phyloP scores from a whole-genome alignment of 2,329 filamentous ascomycete species.

The Stachybotrys echinatus region DNA sequence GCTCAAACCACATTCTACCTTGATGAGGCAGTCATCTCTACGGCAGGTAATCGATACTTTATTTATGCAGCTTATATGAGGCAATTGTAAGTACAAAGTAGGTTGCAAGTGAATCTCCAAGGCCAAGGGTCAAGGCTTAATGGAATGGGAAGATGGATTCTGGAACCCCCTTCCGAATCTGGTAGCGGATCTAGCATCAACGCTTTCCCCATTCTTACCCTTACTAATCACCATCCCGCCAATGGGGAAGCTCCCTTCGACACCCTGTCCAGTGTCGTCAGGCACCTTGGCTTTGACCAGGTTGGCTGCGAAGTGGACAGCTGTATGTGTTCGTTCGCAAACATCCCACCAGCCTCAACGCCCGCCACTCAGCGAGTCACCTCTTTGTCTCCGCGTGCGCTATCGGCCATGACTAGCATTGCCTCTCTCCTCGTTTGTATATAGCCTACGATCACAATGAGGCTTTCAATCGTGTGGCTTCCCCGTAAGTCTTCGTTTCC shows the following conservation, averaged over 20 bases:
- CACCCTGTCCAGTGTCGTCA: neutral
- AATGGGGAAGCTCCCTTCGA: neutral
- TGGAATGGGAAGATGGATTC: neutral
- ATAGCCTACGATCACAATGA: conserved; percentile 34
- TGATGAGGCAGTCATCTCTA: no score
- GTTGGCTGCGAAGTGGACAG: neutral
- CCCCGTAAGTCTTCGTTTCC: conserved; percentile 27
- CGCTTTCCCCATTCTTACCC: no score
- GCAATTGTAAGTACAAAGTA: no score
- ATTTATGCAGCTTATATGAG: no score
- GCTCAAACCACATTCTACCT: no score
- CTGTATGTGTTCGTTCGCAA: neutral
- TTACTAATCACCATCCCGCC: neutral
- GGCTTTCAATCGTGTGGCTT: conserved; percentile 32
- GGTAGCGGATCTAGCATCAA: neutral
- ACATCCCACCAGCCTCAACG: conserved; percentile 10
- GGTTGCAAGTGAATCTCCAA: neutral
- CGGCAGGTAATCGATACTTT: no score
- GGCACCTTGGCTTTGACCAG: neutral
- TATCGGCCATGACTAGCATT: conserved; percentile 21
- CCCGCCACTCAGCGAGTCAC: conserved; percentile 4
- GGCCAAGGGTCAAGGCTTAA: no score
- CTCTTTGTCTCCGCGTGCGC: conserved; percentile 6
- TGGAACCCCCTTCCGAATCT: neutral
- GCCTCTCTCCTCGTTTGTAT: conserved; percentile 16